These are phyloP conservation scores for Silene conica DNA, from an alignment of 148 eudicot genomes.

Conservation along the genomic window DNA sequence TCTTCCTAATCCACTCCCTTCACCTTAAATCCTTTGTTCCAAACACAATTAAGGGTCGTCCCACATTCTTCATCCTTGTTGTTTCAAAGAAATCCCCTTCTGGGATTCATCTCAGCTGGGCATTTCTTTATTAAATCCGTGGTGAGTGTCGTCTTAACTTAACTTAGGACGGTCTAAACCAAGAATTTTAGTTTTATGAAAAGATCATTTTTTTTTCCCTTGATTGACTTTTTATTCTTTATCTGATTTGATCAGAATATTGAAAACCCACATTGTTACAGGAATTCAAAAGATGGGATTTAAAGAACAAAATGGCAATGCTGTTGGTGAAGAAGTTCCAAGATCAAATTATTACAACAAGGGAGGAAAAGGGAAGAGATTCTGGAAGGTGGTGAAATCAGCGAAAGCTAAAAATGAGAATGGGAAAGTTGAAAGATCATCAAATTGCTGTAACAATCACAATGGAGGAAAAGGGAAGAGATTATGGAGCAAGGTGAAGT, in stretches of 20 bases:
- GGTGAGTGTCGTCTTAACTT: no score
- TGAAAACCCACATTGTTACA: no score
- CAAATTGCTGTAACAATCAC: not conserved
- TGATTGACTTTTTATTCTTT: not conserved
- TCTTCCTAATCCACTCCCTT: conserved; percentile 2
- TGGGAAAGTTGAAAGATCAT: not conserved
- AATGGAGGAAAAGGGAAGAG: conserved; percentile 64
- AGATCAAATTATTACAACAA: not conserved
- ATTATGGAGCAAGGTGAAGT: conserved; percentile 81
- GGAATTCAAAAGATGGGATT: not conserved
- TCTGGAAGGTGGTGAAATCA: not conserved
- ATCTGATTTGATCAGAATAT: no score
- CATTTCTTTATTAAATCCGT: not conserved
- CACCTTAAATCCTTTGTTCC: not conserved
- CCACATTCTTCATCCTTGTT: not conserved
- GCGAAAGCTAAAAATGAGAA: conserved; percentile 12
- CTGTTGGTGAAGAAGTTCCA: not conserved
- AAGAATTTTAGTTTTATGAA: not conserved
- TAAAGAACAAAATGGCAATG: not conserved
- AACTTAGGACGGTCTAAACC: no score
- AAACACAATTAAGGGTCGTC: not conserved
- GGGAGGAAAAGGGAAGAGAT: conserved; percentile 5
- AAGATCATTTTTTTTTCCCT: not conserved
- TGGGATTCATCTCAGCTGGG: conserved; percentile 9
- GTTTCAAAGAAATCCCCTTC: not conserved